phyloP scores from a whole-genome alignment of 2,329 filamentous ascomycete genomes.

The Chrysoporthe deuterocubensis region DNA sequence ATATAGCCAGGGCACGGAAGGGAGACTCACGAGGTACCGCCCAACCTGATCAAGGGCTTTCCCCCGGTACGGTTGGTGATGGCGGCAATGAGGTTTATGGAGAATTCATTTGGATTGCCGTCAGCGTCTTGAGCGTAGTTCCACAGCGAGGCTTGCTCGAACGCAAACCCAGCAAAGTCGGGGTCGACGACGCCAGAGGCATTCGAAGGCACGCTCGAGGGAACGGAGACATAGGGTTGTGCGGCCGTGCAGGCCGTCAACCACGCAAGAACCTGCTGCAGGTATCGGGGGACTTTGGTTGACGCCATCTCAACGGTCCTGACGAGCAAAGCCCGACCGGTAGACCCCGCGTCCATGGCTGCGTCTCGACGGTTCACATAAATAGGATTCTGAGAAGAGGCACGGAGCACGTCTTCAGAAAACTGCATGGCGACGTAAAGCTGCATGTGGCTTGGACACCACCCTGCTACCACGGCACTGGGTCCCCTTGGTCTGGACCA shows the following conservation, averaged over 20 bases:
- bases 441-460: slow-evolving; percentile 13
- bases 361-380: neutral
- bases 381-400: slow-evolving; percentile 1
- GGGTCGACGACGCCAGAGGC: slow-evolving; percentile 27
- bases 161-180: slow-evolving; percentile 39
- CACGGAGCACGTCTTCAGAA: slow-evolving; percentile 12
- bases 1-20: neutral
- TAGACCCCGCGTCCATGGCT: neutral
- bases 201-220: slow-evolving; percentile 21
- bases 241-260: slow-evolving; percentile 22
- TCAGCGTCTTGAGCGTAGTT: slow-evolving; percentile 39
- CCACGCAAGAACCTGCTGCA: slow-evolving; percentile 25
- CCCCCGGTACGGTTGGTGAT: slow-evolving; percentile 42
- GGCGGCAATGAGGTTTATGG: slow-evolving; percentile 39
- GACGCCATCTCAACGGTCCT: slow-evolving; percentile 13
- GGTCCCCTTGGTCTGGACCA: neutral
- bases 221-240: slow-evolving; percentile 22
- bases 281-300: slow-evolving; percentile 16
- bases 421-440: slow-evolving; percentile 18
- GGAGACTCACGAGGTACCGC: slow-evolving; percentile 35
- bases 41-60: slow-evolving; percentile 40
- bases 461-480: slow-evolving; percentile 1
- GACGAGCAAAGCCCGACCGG: neutral
- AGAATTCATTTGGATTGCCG: slow-evolving; percentile 40
- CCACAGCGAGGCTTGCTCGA: slow-evolving; percentile 41